These are phyloP conservation scores for Gomphus bonarii DNA, from an alignment of 1,284 basidiomycete species.

Conservation along the genomic window DNA sequence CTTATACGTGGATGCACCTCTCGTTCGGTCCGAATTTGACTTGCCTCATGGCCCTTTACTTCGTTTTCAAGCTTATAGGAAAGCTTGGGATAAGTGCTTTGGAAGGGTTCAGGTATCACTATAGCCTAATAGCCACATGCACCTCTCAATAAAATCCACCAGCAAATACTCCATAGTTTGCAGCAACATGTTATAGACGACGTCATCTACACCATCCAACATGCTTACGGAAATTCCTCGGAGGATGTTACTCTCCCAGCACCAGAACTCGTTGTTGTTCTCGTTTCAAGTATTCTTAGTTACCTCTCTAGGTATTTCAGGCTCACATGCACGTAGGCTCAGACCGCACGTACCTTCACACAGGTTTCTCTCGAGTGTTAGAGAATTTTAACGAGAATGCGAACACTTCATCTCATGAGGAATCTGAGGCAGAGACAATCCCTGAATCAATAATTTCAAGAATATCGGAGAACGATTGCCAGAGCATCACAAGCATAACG, in stretches of 20 bases:
- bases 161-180: conserved; percentile 35
- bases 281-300: conserved; percentile 37
- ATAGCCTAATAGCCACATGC: not conserved
- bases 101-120: conserved; percentile 32
- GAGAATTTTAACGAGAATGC: not conserved
- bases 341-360: conserved; percentile 10
- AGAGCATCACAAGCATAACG: conserved; percentile 43
- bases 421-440: conserved; percentile 13
- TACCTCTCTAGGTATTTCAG: conserved; percentile 4
- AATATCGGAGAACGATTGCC: conserved; percentile 47
- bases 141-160: not conserved
- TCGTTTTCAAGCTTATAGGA: conserved; percentile 35
- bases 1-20: not conserved
- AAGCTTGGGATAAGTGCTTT: conserved; percentile 40
- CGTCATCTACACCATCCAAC: conserved; percentile 30
- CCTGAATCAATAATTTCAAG: conserved; percentile 29
- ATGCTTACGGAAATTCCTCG: conserved; percentile 35
- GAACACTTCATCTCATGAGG: conserved; percentile 20
- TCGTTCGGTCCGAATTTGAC: conserved; percentile 24
- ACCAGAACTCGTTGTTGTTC: conserved; percentile 42
- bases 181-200: conserved; percentile 32
- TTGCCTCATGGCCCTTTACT: conserved; percentile 29
- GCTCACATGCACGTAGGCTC: conserved; percentile 14
- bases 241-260: conserved; percentile 27
- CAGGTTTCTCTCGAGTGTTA: not conserved